phyloP scores from a whole-genome alignment of 257 asterid genomes.

The Gentiana macrophylla region DNA sequence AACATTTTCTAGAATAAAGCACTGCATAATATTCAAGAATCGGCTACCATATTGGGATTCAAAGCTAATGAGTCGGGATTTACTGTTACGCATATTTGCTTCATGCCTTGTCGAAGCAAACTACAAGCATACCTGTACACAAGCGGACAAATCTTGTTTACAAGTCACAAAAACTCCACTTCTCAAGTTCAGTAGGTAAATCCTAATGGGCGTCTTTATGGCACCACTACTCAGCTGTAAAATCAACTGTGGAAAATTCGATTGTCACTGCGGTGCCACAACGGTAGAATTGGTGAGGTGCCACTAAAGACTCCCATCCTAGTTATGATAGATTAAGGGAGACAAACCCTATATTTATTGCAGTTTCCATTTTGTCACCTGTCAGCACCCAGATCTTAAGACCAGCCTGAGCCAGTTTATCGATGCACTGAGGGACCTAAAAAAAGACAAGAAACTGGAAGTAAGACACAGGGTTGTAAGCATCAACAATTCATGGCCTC shows the following conservation, averaged over 20 bases:
- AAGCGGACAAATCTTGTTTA: conserved; percentile 4
- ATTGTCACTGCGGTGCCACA: no score
- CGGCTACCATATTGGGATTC: conserved; percentile 35
- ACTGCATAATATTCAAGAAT: background rate
- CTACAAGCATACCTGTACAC: conserved; percentile 70
- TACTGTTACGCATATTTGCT: conserved; percentile 45
- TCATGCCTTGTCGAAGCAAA: conserved; percentile 80
- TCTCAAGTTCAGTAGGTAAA: conserved; percentile 2
- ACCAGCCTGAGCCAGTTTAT: conserved; percentile 98
- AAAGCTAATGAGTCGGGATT: conserved; percentile 62
- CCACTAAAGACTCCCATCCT: background rate
- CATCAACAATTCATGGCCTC: conserved; percentile 1
- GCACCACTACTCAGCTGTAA: no score
- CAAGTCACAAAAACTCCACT: background rate
- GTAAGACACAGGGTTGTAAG: conserved; percentile 5
- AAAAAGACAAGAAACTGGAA: conserved; percentile 13
- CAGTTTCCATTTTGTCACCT: conserved; percentile 99
- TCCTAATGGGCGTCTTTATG: background rate
- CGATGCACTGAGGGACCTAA: conserved; percentile 98
- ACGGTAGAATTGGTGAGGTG: no score
- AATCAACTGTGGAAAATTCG: no score
- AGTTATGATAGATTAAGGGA: conserved; percentile 3
- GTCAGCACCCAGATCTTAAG: conserved; percentile 97
- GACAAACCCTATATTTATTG: conserved; percentile 96
- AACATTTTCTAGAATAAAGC: no score